A percentile compares a stretch with the other conserved stretches of the same genome.
phyloP scores from a whole-genome alignment of 768 basidiomycete genomes.

The Phylloporus rhodoxanthus region DNA sequence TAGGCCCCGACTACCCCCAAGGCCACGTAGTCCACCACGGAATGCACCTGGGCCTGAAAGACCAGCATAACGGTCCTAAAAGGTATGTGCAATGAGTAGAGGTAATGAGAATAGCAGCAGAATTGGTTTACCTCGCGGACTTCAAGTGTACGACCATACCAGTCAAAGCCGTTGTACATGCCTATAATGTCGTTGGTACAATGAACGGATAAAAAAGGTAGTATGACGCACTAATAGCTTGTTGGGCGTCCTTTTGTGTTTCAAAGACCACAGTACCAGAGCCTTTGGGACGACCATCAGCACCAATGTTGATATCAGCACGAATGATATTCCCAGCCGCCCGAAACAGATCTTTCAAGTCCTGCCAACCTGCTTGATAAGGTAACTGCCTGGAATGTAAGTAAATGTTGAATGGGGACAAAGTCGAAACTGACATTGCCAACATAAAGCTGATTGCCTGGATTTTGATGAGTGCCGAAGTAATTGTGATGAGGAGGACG shows the following conservation, averaged over 20 bases:
- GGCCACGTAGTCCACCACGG: slow-evolving; percentile 54
- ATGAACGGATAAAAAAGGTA: not conserved
- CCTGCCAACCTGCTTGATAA: slow-evolving; percentile 98
- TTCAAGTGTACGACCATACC: slow-evolving; percentile 93
- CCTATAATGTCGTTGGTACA: slow-evolving; percentile 37
- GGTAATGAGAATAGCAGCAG: not conserved
- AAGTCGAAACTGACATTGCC: slow-evolving; percentile 62
- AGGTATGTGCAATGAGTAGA: not conserved
- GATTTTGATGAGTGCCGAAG: slow-evolving; percentile 49
- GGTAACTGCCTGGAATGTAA: slow-evolving; percentile 55
- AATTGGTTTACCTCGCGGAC: slow-evolving; percentile 73
- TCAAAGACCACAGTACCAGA: slow-evolving; percentile 98
- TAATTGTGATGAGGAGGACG: slow-evolving; percentile 78
- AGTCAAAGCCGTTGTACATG: slow-evolving; percentile 97
- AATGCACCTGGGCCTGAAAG: slow-evolving; percentile 60
- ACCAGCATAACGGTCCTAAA: slow-evolving; percentile 82
- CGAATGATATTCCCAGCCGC: slow-evolving; percentile 92
- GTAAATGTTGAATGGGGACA: not conserved
- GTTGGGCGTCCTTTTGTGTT: slow-evolving; percentile 81
- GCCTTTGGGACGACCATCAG: slow-evolving; percentile 90
- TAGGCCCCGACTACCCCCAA: slow-evolving; percentile 38
- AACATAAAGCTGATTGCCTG: slow-evolving; percentile 90
- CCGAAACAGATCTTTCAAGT: slow-evolving; percentile 95
- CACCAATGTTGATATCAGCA: slow-evolving; percentile 91
- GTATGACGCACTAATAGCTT: slow-evolving; percentile 74